Evolutionary conservation across 768 basidiomycete species (phyloP), one percentile per base, ranked within the genome.

Genomic region (Cystobasidium onofrii): DNA sequence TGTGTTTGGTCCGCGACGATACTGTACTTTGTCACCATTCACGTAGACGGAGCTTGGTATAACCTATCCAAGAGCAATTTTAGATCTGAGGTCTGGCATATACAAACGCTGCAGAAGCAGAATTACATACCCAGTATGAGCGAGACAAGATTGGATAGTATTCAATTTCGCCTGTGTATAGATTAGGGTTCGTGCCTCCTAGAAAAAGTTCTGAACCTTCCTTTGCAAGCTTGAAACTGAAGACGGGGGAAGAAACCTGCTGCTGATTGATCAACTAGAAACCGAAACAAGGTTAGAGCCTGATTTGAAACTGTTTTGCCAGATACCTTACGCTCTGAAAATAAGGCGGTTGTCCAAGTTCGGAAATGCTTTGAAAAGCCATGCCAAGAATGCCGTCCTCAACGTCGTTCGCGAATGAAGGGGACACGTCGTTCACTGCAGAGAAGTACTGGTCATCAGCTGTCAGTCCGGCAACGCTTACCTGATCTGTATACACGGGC

Each of bases 321-420:
- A n/a, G 4, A 1, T 6, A 6, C 55, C 76, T 52, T 13, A 76
- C 76, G 1, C 64, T 77, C 29, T 76, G 73, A 52, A 78, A 79
- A 34, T 72, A 74, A 13, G 77, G 76, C 18, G 80, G 36, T 6
- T 64, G 18, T 12, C 83, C 77, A 54, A 85, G 78, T 66, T 84
- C 83, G 77, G 87, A 83, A 29, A 83, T 82, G 76, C 87, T 87
- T 23, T 71, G 76, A 74, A 74, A 78, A 12, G 61, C 76, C 74
- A 78, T 73, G n/a, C 78, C 79, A 43, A 76, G 41, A 44, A 79
- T 69, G 27, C 78, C 78, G 41, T 78, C 78, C 62, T 76, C 60
- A 18, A 76, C 74, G 9, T 76, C 76, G 17, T 54, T 41, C 0
- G 29, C 57, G 50, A 75, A 77, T 4, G 50, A 44, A 1, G 41